Base-by-base conservation (phyloP, 257 asterid species). In the Solanum pimpinellifolium region DNA sequence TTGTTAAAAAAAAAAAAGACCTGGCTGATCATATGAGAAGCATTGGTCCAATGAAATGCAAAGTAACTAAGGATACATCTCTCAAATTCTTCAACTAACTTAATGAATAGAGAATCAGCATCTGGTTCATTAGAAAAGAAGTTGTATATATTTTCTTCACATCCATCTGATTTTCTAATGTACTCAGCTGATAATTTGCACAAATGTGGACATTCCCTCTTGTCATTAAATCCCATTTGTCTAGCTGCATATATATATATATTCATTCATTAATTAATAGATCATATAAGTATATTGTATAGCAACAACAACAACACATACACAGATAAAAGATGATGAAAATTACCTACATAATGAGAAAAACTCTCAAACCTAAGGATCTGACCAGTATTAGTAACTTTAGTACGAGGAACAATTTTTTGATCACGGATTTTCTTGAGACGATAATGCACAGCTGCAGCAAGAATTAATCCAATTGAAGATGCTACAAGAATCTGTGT, bases 301-400 rank as follows among this genome's bases (percentile, higher is more conserved):
- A 59, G n/a, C 66, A 60, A 60, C 69, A 60, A 60, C 68, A 20
- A 47, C 62, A 52, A 62, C 31, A 62, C 8, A 62, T n/a, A n/a
- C 29, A 23, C 29, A 23, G 8, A 68, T 37, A 10, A 69, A 37
- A 37, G 9, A 74, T 21, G 25, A 21, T 20, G 12, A 27, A 27
- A 46, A 52, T 93, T 94, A 97, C 99, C 99, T 91, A 97, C 98
- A 86, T 97, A 97, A 80, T 97, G 98, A 42, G 99, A 91, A 92
- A 97, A 97, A 88, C 91, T 93, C 85, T 97, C 99, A 12, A 95
- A 89, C 95, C 91, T 89, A 46, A 93, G 23, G 85, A 93, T 90
- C 91, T 96, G 98, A 49, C 95, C 98, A 2, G 94, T 88, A 37
- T 93, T 93, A 6, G 97, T 86, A 76, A 94, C 89, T 86, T 90